A percentile compares a stretch with the other conserved stretches of the same genome.
phyloP scores from a whole-genome alignment of 1,284 basidiomycete genomes.

The Grifola frondosa region DNA sequence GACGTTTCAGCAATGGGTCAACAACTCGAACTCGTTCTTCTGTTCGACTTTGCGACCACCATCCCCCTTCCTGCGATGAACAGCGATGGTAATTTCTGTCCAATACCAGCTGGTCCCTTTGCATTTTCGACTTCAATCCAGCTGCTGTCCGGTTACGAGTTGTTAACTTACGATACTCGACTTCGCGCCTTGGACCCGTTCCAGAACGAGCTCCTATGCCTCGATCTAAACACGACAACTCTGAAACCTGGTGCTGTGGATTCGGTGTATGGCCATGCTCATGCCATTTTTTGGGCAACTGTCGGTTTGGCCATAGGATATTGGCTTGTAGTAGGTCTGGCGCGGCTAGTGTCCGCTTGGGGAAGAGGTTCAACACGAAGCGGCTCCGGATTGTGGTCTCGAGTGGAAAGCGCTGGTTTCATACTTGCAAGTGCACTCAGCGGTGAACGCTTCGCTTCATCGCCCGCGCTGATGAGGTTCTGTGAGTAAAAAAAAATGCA shows the following conservation, averaged over 20 bases:
- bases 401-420: conserved; percentile 78
- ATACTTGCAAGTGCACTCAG: conserved; percentile 91
- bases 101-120: conserved; percentile 72
- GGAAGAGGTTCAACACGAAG: conserved; percentile 61
- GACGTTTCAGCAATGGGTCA: conserved; percentile 71
- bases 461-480: conserved; percentile 86
- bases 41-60: conserved; percentile 77
- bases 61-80: conserved; percentile 54
- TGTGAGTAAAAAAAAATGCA: too few relatives aligned
- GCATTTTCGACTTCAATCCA: conserved; percentile 80
- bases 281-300: conserved; percentile 81
- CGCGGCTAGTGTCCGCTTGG: conserved; percentile 84
- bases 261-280: conserved; percentile 71
- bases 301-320: conserved; percentile 78
- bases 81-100: conserved; percentile 59
- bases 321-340: conserved; percentile 78
- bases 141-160: conserved; percentile 65
- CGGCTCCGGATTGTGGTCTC: conserved; percentile 60
- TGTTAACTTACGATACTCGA: conserved; percentile 83
- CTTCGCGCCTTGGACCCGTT: conserved; percentile 88
- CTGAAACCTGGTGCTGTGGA: conserved; percentile 53
- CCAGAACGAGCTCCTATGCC: conserved; percentile 76
- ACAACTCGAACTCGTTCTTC: conserved; percentile 70
- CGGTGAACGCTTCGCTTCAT: conserved; percentile 83
- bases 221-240: conserved; percentile 79